phyloP scores from a whole-genome alignment of 73 alveolate species.

The Loxodes magnus region DNA sequence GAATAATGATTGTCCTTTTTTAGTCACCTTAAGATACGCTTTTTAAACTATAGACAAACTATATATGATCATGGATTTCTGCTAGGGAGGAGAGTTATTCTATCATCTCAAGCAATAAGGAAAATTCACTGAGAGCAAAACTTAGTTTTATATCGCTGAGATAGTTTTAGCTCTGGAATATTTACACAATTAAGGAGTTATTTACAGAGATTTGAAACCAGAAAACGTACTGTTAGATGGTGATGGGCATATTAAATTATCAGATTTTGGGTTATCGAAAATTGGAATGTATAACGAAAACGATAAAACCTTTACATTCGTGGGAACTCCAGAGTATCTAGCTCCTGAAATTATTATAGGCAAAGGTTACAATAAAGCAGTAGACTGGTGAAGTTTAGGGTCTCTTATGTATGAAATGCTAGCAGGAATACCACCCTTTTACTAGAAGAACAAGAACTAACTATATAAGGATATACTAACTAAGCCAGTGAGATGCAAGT shows the following conservation, averaged over 20 bases:
- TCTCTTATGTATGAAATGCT: conserved; percentile 62
- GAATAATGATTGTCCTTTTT: conserved; percentile 49
- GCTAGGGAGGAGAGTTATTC: conserved; percentile 79
- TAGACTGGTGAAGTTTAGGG: conserved; percentile 69
- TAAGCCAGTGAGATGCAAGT: conserved; percentile 18
- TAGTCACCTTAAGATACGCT: conserved; percentile 61
- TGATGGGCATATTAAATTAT: conserved; percentile 70
- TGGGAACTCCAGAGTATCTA: conserved; percentile 75
- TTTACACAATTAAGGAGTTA: conserved; percentile 57
- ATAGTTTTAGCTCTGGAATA: conserved; percentile 50
- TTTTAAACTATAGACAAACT: conserved; percentile 57
- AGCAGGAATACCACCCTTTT: conserved; percentile 59
- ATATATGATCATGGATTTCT: conserved; percentile 71
- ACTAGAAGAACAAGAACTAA: conserved; percentile 16
- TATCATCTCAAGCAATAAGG: conserved; percentile 49
- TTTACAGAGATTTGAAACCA: conserved; percentile 76
- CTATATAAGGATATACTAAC: conserved; percentile 22
- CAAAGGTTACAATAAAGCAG: conserved; percentile 46
- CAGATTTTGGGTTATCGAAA: conserved; percentile 80
- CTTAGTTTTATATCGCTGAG: conserved; percentile 66
- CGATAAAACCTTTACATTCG: conserved; percentile 43
- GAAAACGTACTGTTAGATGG: conserved; percentile 72
- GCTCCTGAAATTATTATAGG: conserved; percentile 67
- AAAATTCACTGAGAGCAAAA: conserved; percentile 43
- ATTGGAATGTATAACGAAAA: conserved; percentile 23